Evolutionary conservation across 805 yeast species (phyloP).

Genomic region (Suhomyces sp.): DNA sequence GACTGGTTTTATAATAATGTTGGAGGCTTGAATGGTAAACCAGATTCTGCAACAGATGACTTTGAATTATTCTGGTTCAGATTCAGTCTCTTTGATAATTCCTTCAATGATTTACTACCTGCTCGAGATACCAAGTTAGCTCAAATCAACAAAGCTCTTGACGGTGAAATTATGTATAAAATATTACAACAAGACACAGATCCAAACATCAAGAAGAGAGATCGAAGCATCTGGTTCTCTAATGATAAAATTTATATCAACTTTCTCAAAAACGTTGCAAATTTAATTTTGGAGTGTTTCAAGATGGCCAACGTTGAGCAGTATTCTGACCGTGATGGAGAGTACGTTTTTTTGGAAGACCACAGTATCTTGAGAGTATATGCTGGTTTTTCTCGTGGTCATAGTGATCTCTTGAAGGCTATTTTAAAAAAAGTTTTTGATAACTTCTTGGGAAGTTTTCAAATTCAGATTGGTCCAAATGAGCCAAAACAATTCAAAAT

Average conservation of each 20-base stretch:
- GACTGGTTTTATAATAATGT: no score
- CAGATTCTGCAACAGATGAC: no score
- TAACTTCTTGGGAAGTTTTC: neutral
- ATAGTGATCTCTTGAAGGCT: neutral
- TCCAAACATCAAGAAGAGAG: neutral
- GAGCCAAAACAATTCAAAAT: neutral
- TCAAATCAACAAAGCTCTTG: neutral
- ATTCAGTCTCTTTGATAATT: neutral
- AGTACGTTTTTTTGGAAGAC: slow-evolving; percentile 1
- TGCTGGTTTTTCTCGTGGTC: neutral
- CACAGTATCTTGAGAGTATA: slow-evolving; percentile 2
- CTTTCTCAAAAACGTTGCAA: neutral
- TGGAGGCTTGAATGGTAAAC: no score
- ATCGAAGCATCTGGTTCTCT: neutral
- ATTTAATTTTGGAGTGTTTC: neutral
- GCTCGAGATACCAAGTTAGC: neutral
- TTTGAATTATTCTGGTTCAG: slow-evolving; percentile 2
- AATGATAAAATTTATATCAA: neutral
- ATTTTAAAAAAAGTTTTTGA: slow-evolving; percentile 1
- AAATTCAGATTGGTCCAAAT: neutral
- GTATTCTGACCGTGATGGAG: neutral
- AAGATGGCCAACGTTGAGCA: neutral
- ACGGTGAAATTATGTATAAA: neutral
- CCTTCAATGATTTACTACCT: neutral
- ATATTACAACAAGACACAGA: slow-evolving; percentile 1